phyloP scores from a whole-genome alignment of 176 grass and related monocot genomes.

The Lolium perenne region DNA sequence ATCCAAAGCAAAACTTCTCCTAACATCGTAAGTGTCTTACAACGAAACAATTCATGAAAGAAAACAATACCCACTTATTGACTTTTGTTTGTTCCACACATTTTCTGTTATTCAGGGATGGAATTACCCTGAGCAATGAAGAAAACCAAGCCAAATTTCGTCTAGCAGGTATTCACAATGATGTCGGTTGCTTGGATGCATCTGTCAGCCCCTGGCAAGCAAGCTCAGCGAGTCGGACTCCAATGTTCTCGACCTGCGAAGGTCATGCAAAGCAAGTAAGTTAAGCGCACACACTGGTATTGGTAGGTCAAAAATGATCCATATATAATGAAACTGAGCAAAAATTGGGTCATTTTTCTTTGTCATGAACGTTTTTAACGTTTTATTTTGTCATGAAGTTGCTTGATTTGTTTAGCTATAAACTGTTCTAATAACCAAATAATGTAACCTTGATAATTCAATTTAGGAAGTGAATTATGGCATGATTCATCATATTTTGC shows the following conservation, averaged over 20 bases:
- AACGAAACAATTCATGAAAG: conserved; percentile 17
- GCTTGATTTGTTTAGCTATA: background rate
- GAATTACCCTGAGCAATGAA: conserved; percentile 30
- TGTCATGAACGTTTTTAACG: background rate
- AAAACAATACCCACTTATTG: background rate
- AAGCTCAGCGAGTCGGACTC: conserved; percentile 35
- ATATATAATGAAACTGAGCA: background rate
- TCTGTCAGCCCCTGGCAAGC: conserved; percentile 44
- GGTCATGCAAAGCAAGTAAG: conserved; percentile 75
- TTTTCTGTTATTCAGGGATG: conserved; percentile 46
- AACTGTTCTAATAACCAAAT: background rate
- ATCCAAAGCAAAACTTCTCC: conserved; percentile 47
- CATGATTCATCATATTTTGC: conserved; percentile 15
- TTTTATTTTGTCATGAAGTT: background rate
- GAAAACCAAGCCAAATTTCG: conserved; percentile 59
- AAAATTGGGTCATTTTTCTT: background rate
- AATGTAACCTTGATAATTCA: background rate
- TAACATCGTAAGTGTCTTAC: conserved; percentile 47
- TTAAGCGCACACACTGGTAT: background rate
- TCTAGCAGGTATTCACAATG: conserved; percentile 27
- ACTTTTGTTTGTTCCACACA: conserved; percentile 27
- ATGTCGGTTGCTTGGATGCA: conserved; percentile 69
- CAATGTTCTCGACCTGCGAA: conserved; percentile 61
- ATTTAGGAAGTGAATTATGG: background rate
- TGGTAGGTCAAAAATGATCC: background rate